A percentile compares a stretch with the other conserved stretches of the same genome.
Conservation (phyloP, 345 rosid genomes). For the Eucalyptus polybractea region DNA sequence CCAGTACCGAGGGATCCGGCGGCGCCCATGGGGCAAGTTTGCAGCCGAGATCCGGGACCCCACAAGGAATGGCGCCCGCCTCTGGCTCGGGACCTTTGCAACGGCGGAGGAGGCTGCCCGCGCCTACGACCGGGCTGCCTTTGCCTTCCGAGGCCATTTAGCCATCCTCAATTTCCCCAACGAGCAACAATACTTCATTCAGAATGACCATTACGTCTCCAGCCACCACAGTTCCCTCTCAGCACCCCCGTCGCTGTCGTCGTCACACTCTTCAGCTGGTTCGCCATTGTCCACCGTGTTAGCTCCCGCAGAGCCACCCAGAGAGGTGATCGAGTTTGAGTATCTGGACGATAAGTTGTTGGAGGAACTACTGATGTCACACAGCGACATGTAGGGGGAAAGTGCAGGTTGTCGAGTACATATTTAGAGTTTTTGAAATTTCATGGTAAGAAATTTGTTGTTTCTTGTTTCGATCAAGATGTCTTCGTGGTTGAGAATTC, state of each 20-base stretch:
- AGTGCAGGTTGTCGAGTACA: neutral
- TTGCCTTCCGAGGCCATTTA: constrained; percentile 30
- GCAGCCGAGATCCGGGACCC: constrained; percentile 87
- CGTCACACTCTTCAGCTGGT: neutral
- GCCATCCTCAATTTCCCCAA: constrained; percentile 66
- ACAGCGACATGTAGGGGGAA: neutral
- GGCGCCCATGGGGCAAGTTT: constrained; percentile 78
- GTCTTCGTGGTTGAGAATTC: neutral
- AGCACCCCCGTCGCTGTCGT: neutral
- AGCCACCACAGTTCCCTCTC: neutral
- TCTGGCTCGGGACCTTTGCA: constrained; percentile 60
- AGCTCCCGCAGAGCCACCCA: neutral
- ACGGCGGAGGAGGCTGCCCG: constrained; percentile 53
- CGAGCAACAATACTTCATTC: constrained; percentile 16
- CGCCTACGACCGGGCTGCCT: constrained; percentile 56
- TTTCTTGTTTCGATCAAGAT: neutral
- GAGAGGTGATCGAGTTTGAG: neutral
- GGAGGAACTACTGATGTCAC: neutral
- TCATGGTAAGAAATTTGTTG: neutral
- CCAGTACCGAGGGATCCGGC: constrained; percentile 58
- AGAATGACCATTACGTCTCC: neutral
- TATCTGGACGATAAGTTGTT: neutral
- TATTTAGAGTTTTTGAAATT: neutral
- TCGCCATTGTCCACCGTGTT: neutral
- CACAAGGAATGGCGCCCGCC: constrained; percentile 42